These are phyloP conservation scores for Acidomyces sp. DNA, from an alignment of 495 filamentous ascomycete species.

Conservation along the genomic window DNA sequence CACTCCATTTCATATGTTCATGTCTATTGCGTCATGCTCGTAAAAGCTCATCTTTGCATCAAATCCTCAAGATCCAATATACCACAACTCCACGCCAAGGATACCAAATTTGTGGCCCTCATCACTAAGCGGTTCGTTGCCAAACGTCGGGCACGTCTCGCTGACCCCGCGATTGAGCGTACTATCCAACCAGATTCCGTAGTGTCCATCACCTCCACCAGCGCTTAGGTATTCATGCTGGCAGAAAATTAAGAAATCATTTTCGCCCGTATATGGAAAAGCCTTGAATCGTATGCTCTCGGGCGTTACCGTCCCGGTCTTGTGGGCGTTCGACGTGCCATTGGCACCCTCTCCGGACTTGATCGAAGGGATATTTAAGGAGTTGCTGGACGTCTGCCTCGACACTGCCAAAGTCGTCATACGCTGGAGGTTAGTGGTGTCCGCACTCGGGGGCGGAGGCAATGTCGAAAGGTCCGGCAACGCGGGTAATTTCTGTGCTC, in stretches of 20 bases:
- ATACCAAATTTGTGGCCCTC: slow-evolving; percentile 89
- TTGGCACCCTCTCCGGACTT: no score
- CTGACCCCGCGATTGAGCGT: slow-evolving; percentile 78
- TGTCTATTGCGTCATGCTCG: no score
- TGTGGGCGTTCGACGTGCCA: slow-evolving; percentile 8
- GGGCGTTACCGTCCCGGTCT: slow-evolving; percentile 29
- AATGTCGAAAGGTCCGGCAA: slow-evolving; percentile 39
- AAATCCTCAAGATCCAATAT: slow-evolving; percentile 14
- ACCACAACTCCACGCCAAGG: slow-evolving; percentile 58
- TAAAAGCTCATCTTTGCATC: neutral
- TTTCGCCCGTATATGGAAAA: slow-evolving; percentile 88
- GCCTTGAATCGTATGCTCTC: slow-evolving; percentile 84
- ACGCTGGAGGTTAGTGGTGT: slow-evolving; percentile 56
- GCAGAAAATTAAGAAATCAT: slow-evolving; percentile 94
- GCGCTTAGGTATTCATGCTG: slow-evolving; percentile 75
- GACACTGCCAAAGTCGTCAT: slow-evolving; percentile 48
- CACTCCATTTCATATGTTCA: no score
- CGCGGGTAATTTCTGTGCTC: slow-evolving; percentile 49
- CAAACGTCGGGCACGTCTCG: slow-evolving; percentile 72
- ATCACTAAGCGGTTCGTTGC: slow-evolving; percentile 90
- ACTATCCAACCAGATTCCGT: slow-evolving; percentile 85
- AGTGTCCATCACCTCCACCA: slow-evolving; percentile 77
- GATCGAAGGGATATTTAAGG: slow-evolving; percentile 7
- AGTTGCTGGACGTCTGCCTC: slow-evolving; percentile 11
- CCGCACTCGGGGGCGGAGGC: slow-evolving; percentile 62